phyloP scores from a whole-genome alignment of 371 early-diverging fungal genomes.

The Mortierella sp. region DNA sequence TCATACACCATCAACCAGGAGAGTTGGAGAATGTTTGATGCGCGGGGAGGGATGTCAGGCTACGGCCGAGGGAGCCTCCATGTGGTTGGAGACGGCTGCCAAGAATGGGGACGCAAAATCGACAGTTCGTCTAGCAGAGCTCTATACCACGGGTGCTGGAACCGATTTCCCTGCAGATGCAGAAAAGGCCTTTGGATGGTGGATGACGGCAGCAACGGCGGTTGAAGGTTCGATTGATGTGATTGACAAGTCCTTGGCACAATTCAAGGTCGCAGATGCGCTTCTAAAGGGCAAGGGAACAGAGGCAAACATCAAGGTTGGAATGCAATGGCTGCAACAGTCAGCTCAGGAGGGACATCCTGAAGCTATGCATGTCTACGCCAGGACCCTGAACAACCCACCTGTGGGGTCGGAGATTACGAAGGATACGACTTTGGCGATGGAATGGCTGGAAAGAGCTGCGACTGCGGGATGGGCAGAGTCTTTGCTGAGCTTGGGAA shows the following conservation, averaged over 20 bases:
- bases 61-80: constrained; percentile 47
- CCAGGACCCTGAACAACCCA: constrained; percentile 40
- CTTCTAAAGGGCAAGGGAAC: constrained; percentile 40
- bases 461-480: constrained; percentile 54
- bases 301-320: constrained; percentile 33
- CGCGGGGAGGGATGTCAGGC: constrained; percentile 50
- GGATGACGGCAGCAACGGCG: constrained; percentile 49
- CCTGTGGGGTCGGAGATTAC: constrained; percentile 20
- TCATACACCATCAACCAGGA: constrained; percentile 42
- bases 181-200: constrained; percentile 54
- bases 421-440: constrained; percentile 35
- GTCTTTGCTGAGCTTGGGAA: constrained; percentile 46
- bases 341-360: constrained; percentile 53
- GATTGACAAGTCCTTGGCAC: constrained; percentile 49
- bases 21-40: constrained; percentile 52
- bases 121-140: constrained; percentile 45
- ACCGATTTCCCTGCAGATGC: constrained; percentile 37
- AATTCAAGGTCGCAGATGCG: constrained; percentile 44
- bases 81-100: constrained; percentile 54
- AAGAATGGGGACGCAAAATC: constrained; percentile 53
- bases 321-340: constrained; percentile 40
- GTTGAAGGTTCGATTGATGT: constrained; percentile 50
- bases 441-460: constrained; percentile 51
- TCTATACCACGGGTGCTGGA: constrained; percentile 32
- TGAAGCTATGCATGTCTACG: constrained; percentile 51